Evolutionary conservation across 805 yeast species (phyloP), one percentile per base, ranked within the genome.

Genomic region (Yarrowia sp.): DNA sequence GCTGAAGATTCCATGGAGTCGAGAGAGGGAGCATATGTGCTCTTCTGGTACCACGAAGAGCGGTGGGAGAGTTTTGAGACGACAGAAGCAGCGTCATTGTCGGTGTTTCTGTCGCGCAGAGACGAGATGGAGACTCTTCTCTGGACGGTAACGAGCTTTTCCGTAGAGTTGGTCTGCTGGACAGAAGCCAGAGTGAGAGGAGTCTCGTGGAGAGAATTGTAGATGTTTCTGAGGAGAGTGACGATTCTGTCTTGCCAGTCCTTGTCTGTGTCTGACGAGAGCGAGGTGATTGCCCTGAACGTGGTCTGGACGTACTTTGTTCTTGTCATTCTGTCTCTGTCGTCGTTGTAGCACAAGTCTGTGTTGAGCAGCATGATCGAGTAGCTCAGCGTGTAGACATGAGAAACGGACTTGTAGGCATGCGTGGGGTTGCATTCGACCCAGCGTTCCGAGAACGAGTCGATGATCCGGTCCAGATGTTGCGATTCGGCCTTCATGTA

Each of bases 401-500:
- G 87, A 67, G 78, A 81, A 61, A 73, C 75, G 68, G 80, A 81
- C 69, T 76, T 80, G 72, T 76, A 84, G 44, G 77, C 77, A 71
- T 78, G 81, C 61, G 68, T 74, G 25, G 78, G 73, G 76, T 83
- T 74, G 72, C 72, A 81, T 27, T 71, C 72, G 27, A 77, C 73
- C 85, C 91, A 90, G 63, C 85, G 80, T 62, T 78, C 78, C 14
- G 94, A 81, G 70, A 88, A 85, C 2, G 85, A 78, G 44, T 87
- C 85, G 61, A 90, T 73, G 16, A 90, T 80, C 44, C 87, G 79
- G 72, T 90, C 96, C 63, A 90, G 84, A 69, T 86, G 88, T 67
- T 87, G 92, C 1, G 94, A 84, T 72, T 90, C 96, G 6, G 93
- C 96, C 68, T 84, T 84, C 66, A 90, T 78, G 72, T 86, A 87